phyloP scores from a whole-genome alignment of 2,329 filamentous ascomycete species.

The Claviceps quebecensis region DNA sequence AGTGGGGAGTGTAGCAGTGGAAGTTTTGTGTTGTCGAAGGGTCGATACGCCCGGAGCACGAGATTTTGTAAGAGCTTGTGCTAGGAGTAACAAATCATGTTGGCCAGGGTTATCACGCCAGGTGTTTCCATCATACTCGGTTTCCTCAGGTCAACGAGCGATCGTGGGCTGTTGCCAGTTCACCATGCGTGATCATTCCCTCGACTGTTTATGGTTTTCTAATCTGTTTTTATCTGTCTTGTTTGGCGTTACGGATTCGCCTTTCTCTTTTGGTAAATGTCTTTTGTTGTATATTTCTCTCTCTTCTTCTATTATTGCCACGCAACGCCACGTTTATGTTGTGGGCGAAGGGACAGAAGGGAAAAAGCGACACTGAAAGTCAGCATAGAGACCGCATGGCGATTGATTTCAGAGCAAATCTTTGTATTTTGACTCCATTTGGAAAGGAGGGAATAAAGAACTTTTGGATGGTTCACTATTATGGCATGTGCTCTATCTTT shows the following conservation, averaged over 20 bases:
- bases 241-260: constrained; percentile 1
- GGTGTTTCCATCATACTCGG: neutral
- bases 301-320: too few relatives aligned
- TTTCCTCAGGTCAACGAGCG: neutral
- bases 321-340: too few relatives aligned
- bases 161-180: neutral
- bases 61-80: too few relatives aligned
- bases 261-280: too few relatives aligned
- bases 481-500: too few relatives aligned
- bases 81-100: too few relatives aligned
- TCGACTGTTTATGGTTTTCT: neutral
- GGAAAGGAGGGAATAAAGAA: too few relatives aligned
- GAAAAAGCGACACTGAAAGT: neutral
- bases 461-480: neutral
- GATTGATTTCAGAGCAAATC: neutral
- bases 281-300: neutral
- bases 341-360: neutral
- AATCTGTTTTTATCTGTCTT: neutral
- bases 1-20: constrained; percentile 12
- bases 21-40: too few relatives aligned
- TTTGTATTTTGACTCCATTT: neutral
- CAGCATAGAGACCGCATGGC: constrained; percentile 3
- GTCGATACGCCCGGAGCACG: too few relatives aligned
- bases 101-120: too few relatives aligned
- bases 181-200: neutral